These are phyloP conservation scores for Trypethelium eluteriae DNA, from an alignment of 495 filamentous ascomycete species.

Conservation along the genomic window DNA sequence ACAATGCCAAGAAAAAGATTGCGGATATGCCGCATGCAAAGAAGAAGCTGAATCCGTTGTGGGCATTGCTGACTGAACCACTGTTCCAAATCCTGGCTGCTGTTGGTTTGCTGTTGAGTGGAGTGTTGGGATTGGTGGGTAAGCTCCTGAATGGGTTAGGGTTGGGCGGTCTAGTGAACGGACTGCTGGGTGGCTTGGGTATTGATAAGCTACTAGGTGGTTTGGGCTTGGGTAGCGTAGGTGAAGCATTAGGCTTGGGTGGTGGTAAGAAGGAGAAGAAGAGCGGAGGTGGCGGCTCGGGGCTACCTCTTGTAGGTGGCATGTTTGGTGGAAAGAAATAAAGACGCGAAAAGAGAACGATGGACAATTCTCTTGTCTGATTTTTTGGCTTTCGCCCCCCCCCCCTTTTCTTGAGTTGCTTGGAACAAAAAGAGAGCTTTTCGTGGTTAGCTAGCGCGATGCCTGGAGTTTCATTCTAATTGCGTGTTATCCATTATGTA, in stretches of 20 bases:
- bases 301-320: conserved; percentile 37
- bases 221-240: conserved; percentile 58
- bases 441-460: background rate
- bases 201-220: conserved; percentile 67
- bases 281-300: conserved; percentile 27
- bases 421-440: background rate
- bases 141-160: conserved; percentile 75
- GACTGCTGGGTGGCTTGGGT: conserved; percentile 71
- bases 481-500: background rate
- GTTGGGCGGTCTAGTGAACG: conserved; percentile 70
- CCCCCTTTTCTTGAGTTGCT: background rate
- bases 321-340: conserved; percentile 29
- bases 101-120: conserved; percentile 73
- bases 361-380: background rate
- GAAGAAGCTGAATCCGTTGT: conserved; percentile 85
- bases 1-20: conserved; percentile 76
- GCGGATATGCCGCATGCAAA: conserved; percentile 88
- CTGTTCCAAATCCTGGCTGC: conserved; percentile 90
- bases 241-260: conserved; percentile 34
- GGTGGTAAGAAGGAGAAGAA: conserved; percentile 42
- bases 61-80: conserved; percentile 73
- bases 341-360: background rate
- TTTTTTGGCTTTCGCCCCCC: background rate
- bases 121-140: conserved; percentile 77
- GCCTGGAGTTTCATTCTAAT: background rate